Base-by-base conservation (phyloP, 345 rosid species). In the Carallia brachiata region DNA sequence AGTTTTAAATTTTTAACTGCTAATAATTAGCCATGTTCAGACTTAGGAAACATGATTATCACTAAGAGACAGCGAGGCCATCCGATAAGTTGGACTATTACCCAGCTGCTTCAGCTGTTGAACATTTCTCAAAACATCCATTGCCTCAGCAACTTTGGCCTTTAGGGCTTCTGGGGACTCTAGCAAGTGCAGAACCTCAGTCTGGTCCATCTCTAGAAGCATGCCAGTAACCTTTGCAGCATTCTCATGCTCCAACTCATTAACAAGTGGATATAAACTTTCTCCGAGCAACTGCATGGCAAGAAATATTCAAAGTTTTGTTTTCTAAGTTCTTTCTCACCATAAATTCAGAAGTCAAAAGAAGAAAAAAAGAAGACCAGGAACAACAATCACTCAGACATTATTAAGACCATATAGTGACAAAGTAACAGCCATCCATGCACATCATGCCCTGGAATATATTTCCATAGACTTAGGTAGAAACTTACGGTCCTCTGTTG, bases 191-290 rank as follows among this genome's bases (percentile, higher is more conserved):
- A 70, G 31, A 36, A 70, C 74, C 48, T 70, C 74, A 6, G 61
- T 23, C 62, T 62, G 62, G 37, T 70, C 68, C 74, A 70, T 70
- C 68, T 70, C 74, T 27, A 70, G 74, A 28, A 70, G 74, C 68
- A 70, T 70, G 7, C 74, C 74, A 0, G 74, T 70, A 13, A 70
- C 68, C 68, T 70, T 70, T 9, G 67, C 74, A n/a, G 74, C 74
- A 36, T 48, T 31, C n/a, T 53, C 74, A 18, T 63, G 74, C 62
- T 70, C 74, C 67, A 70, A 15, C 62, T 70, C 62, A 18, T 70
- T 62, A 44, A 70, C 74, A 6, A 70, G 58, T 3, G 74, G 74
- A 37, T 70, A 70, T 4, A 70, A 59, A 53, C 47, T 70, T 63
- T 70, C 74, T 7, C 74, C 68, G 47, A 70, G 58, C 50, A 70